These are phyloP conservation scores for Lactarius akahatsu DNA, from an alignment of 768 basidiomycete species.

Conservation along the genomic window DNA sequence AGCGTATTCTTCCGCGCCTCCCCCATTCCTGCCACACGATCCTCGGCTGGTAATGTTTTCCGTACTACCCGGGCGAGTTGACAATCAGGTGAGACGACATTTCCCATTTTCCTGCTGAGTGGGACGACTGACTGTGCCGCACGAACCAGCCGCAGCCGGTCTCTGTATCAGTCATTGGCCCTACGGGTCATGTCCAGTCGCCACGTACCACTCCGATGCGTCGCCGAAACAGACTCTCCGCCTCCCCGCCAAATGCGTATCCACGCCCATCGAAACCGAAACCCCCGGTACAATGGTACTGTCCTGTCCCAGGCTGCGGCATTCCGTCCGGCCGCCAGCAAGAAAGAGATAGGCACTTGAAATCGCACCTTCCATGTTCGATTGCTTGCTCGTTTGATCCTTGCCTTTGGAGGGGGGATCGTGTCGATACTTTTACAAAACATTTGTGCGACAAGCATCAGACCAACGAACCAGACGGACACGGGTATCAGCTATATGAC, in stretches of 20 bases:
- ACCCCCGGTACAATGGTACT: neutral
- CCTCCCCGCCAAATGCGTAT: neutral
- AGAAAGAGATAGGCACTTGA: conserved; percentile 1
- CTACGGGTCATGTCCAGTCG: neutral
- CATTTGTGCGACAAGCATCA: neutral
- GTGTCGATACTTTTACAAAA: neutral
- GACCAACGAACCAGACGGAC: neutral
- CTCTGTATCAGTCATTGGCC: neutral
- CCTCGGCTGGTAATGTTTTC: neutral
- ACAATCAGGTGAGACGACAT: conserved; percentile 3
- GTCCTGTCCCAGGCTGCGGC: neutral
- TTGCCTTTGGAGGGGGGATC: conserved; percentile 18
- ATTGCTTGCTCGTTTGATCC: neutral
- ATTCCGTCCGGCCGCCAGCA: neutral
- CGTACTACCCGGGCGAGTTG: neutral
- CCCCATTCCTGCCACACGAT: neutral
- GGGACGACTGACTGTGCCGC: neutral
- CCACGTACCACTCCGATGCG: too few relatives aligned
- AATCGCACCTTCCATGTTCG: conserved; percentile 4
- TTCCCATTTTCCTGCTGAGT: too few relatives aligned
- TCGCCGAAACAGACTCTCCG: neutral
- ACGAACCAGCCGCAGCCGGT: neutral
- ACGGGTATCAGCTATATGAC: neutral
- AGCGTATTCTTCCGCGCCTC: neutral
- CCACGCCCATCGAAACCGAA: neutral